These are phyloP conservation scores for Vitrella brassicaformis DNA, from an alignment of 73 alveolate genomes.

Conservation along the genomic window DNA sequence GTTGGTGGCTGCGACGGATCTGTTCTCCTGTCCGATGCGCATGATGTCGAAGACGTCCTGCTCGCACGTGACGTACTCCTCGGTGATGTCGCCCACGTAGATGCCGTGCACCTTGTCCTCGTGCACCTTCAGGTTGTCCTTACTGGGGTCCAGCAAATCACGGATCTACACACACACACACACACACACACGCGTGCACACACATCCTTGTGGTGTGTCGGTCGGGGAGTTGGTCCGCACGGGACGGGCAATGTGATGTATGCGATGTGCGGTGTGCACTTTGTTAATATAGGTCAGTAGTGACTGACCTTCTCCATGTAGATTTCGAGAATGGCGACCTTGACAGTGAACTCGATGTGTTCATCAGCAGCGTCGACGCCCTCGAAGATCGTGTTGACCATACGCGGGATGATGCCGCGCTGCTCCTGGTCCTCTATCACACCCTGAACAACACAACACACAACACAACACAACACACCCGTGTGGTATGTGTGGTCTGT, in stretches of 20 bases:
- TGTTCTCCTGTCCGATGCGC: constrained; percentile 40
- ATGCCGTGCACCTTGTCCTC: constrained; percentile 47
- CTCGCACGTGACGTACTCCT: constrained; percentile 38
- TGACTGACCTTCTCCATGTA: constrained; percentile 31
- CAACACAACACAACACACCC: too few species aligned
- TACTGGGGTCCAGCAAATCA: constrained; percentile 45
- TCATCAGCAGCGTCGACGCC: constrained; percentile 34
- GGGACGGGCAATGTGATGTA: not conserved
- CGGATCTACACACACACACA: constrained; percentile 13
- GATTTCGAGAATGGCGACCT: constrained; percentile 48
- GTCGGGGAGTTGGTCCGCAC: not conserved
- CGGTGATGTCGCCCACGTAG: constrained; percentile 43
- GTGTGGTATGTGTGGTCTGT: not conserved
- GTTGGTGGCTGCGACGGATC: constrained; percentile 61
- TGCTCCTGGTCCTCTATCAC: constrained; percentile 29
- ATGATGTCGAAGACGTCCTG: constrained; percentile 41
- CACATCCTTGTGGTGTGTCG: not conserved
- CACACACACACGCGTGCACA: constrained; percentile 37
- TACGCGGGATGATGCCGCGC: constrained; percentile 46
- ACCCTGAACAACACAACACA: constrained; percentile 9
- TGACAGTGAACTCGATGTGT: constrained; percentile 44
- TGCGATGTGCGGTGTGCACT: not conserved
- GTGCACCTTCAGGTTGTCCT: constrained; percentile 41
- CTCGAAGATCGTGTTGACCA: constrained; percentile 45
- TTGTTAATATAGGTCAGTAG: not conserved